Base-by-base conservation (phyloP, 2,329 filamentous ascomycete species). In the Onygenales sp. region DNA sequence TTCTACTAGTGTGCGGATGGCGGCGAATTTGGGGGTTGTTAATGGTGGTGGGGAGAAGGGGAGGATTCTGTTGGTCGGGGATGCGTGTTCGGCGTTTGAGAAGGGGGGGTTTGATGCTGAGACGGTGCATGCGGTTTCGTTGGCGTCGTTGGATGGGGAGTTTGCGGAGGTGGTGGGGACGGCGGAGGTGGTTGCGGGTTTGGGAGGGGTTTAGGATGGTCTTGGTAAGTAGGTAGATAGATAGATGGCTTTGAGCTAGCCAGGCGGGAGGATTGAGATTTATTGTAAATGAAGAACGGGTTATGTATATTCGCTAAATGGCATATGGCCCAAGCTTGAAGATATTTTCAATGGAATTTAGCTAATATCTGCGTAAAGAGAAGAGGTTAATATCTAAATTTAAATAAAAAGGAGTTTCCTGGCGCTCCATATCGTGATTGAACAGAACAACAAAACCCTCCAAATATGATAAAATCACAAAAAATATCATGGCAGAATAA, bases 1-100 rank as follows among this genome's bases (percentile, higher is more conserved):
- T 11, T 75, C 70, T 53, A 77, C 75, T 3, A 73, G 71, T 2
- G 67, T 70, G 27, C 69, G 75, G 6, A 75, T 77, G 73, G 74
- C 74, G 1, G 70, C 64, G 14, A 77, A 78, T 55, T 52, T 77
- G 42, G 66, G 68, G 4, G 70, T 77, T 13, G 68, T 71, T 42
- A 60, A 64, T 7, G 56, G 59, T 17, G 21, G 21, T 3, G 21
- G 21, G 21, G 59, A 64, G 2, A 61, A 60, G 32, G 67, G 65
- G 0, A 63, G 68, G 1, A 69, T 76, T 47, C 57, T 77, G 27
- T 60, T 76, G 11, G 69, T 76, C 4, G 61, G 63, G 2, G 76
- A 78, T 67, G 74, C 74, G 1, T 75, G 73, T 42, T 75, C 74
- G 11, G 70, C 74, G 2, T 77, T 68, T 60, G 64, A 63, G 1